Percentiles rank a stretch among this genome's conserved stretches.
phyloP scores from a whole-genome alignment of 345 rosid genomes.

The Pistacia integerrima region DNA sequence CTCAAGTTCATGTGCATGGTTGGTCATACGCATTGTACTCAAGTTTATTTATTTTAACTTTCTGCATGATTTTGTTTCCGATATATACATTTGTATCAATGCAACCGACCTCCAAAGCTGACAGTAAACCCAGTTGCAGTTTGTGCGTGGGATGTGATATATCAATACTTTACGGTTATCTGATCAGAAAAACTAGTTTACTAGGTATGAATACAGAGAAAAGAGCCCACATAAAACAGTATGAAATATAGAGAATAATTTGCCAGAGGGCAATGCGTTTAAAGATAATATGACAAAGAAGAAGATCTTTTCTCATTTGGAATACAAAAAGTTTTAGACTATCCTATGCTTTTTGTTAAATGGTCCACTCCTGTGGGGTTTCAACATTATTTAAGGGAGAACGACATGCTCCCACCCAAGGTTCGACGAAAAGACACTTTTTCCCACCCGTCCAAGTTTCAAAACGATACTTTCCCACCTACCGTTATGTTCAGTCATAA shows the following conservation, averaged over 20 bases:
- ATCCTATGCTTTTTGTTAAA: constrained; percentile 16
- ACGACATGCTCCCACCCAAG: too few species aligned
- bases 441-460: too few species aligned
- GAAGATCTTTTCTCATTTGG: constrained; percentile 21
- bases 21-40: background rate
- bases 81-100: background rate
- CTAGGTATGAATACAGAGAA: background rate
- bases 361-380: constrained; percentile 16
- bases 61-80: constrained; percentile 17
- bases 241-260: constrained; percentile 17
- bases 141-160: constrained; percentile 4
- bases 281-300: constrained; percentile 33
- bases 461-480: too few species aligned
- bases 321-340: constrained; percentile 19
- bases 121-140: constrained; percentile 16
- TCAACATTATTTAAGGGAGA: background rate
- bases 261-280: constrained; percentile 20
- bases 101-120: background rate
- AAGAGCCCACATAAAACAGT: constrained; percentile 16
- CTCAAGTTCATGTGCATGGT: constrained; percentile 13
- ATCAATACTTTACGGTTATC: background rate
- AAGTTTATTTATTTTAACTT: background rate
- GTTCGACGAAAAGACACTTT: too few species aligned
- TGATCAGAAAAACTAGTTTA: background rate
- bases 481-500: too few species aligned